Evolutionary conservation across 2,329 filamentous ascomycete genomes (phyloP), one percentile per base, ranked within the genome.

Genomic region (Penicillium sp.): DNA sequence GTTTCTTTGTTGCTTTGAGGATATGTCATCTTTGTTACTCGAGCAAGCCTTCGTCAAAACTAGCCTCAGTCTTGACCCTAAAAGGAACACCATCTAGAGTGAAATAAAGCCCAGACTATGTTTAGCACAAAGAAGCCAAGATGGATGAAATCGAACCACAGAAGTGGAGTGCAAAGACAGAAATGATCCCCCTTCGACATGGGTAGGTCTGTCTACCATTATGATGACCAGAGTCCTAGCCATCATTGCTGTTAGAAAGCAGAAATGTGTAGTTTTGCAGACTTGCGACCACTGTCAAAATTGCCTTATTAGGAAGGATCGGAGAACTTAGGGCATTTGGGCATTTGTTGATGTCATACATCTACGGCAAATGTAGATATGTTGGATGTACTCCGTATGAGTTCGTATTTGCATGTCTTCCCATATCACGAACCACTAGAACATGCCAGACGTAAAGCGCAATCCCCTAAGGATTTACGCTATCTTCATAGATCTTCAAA

Each of bases 381-480:
- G 38, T 45, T 53, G 50, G 49, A 56, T 57, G 39, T 39, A 18
- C 18, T 18, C 18, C 18, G 18, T 18, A 61, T 62, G 57, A 62
- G 42, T 52, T 62, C 56, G 56, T 61, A 61, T 58, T 58, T 62
- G 61, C 57, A 63, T 60, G 47, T 61, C 56, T 21, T 34, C 41
- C 55, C 53, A 29, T 59, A 41, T 40, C 52, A 48, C 48, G 43
- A 56, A 54, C 45, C 44, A 50, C 52, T 45, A 56, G 43, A 54
- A 55, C 52, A 56, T 53, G 51, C 39, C 22, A 24, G 50, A 55
- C 54, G 54, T 61, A 45, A 56, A 52, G 47, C 56, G 55, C 39
- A 56, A 36, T 55, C 57, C 52, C 45, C 41, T 27, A 9, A 48
- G 22, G 49, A 53, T 34, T 42, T 47, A 39, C 27, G 38, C 31